Evolutionary conservation across 2,329 filamentous ascomycete species (phyloP).

Genomic region (Alternaria sp.): DNA sequence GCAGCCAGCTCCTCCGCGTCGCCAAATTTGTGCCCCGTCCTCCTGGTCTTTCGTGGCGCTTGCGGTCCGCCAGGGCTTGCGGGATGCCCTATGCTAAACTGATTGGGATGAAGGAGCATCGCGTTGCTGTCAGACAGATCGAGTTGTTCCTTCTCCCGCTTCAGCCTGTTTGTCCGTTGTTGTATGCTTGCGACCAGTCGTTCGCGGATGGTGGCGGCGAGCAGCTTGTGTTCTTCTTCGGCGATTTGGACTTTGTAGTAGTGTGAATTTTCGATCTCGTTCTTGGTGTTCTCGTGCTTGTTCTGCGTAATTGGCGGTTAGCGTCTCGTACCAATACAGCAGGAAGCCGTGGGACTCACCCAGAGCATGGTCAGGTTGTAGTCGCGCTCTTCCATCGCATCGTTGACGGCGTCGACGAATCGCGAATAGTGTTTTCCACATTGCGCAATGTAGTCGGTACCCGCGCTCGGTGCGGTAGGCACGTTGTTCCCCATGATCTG

Average conservation of each 20-base stretch:
- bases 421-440: constrained; percentile 83
- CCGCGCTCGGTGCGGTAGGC: constrained; percentile 59
- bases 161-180: constrained; percentile 62
- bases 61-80: constrained; percentile 66
- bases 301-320: constrained; percentile 52
- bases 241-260: constrained; percentile 67
- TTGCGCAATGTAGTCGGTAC: constrained; percentile 69
- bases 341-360: constrained; percentile 60
- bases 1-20: constrained; percentile 57
- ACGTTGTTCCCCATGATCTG: constrained; percentile 51
- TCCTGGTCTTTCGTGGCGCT: constrained; percentile 67
- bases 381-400: constrained; percentile 86
- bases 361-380: constrained; percentile 80
- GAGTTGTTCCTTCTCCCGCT: constrained; percentile 70
- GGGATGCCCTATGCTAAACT: constrained; percentile 71
- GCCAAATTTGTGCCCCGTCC: constrained; percentile 63
- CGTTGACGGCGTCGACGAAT: constrained; percentile 86
- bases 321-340: constrained; percentile 1
- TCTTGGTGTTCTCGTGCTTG: constrained; percentile 62
- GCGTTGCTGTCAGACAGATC: constrained; percentile 72
- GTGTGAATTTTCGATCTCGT: constrained; percentile 63
- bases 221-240: constrained; percentile 66
- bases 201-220: constrained; percentile 66
- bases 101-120: constrained; percentile 68
- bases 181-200: constrained; percentile 65